These are phyloP conservation scores for Ormosia emarginata DNA, from an alignment of 306 rosid species.

Conservation along the genomic window DNA sequence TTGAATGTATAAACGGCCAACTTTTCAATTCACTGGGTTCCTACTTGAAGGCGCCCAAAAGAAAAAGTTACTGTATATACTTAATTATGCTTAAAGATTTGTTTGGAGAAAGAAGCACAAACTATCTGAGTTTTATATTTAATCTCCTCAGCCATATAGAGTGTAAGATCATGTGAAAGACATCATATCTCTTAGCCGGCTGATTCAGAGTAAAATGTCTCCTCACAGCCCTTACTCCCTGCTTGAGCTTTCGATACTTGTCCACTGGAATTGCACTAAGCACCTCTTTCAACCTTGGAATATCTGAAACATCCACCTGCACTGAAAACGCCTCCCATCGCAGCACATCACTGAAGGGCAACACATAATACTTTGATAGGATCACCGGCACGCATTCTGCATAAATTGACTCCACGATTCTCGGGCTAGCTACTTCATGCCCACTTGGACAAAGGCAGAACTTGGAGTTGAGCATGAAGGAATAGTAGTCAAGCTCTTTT, in stretches of 20 bases:
- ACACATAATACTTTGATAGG: constrained; percentile 37
- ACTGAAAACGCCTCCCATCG: constrained; percentile 72
- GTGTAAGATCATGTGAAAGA: constrained; percentile 73
- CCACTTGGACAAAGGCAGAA: constrained; percentile 89
- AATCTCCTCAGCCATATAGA: constrained; percentile 78
- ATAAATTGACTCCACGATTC: constrained; percentile 79
- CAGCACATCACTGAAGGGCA: constrained; percentile 72
- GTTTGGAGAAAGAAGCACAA: neutral
- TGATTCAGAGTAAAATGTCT: constrained; percentile 65
- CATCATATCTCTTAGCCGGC: constrained; percentile 66
- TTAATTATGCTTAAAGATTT: neutral
- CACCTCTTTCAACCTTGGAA: constrained; percentile 60
- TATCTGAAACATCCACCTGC: constrained; percentile 55
- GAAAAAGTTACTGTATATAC: neutral
- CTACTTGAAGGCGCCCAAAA: neutral
- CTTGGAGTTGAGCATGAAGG: constrained; percentile 70
- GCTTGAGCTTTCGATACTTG: constrained; percentile 47
- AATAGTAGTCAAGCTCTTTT: constrained; percentile 47
- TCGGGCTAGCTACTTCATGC: constrained; percentile 82
- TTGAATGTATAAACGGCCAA: neutral
- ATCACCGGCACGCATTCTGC: constrained; percentile 78
- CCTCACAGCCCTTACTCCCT: constrained; percentile 59
- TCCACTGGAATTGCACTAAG: constrained; percentile 45
- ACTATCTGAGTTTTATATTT: constrained; percentile 40
- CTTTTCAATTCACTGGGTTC: neutral